These are phyloP conservation scores for Rhizophlyctis rosea DNA, from an alignment of 192 early-diverging fungal genomes.

Conservation along the genomic window DNA sequence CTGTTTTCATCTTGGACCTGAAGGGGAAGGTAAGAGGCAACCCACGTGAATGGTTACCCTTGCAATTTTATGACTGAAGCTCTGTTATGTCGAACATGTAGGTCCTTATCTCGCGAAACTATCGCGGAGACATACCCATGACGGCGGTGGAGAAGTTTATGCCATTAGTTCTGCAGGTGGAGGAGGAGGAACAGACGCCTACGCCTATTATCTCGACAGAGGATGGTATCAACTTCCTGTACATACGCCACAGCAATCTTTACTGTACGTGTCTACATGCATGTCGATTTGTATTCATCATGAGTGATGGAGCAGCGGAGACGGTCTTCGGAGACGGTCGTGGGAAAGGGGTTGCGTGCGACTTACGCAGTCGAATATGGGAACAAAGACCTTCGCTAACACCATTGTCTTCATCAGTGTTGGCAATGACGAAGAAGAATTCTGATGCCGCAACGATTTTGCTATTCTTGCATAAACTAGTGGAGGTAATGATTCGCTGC, in stretches of 20 bases:
- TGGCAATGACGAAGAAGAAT: slow-evolving; percentile 96
- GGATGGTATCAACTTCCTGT: slow-evolving; percentile 92
- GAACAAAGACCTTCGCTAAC: no score
- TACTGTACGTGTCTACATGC: slow-evolving; percentile 67
- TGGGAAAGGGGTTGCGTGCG: background rate
- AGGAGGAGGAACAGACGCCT: slow-evolving; percentile 87
- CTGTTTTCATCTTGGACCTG: slow-evolving; percentile 91
- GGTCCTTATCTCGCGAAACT: slow-evolving; percentile 96
- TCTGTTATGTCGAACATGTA: slow-evolving; percentile 4
- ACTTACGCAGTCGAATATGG: no score
- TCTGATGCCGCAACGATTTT: slow-evolving; percentile 95
- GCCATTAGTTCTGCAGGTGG: slow-evolving; percentile 88
- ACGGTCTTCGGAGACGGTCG: background rate
- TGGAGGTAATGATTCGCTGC: slow-evolving; percentile 46
- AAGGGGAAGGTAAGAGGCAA: slow-evolving; percentile 78
- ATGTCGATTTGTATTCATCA: background rate
- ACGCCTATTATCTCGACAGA: slow-evolving; percentile 86
- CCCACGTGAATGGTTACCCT: background rate
- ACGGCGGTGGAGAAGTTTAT: slow-evolving; percentile 95
- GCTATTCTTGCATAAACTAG: slow-evolving; percentile 91
- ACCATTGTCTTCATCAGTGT: slow-evolving; percentile 57
- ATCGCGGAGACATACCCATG: slow-evolving; percentile 97
- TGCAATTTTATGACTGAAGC: background rate
- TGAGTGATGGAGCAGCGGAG: no score
- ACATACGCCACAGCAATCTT: slow-evolving; percentile 93